A percentile compares a stretch with the other conserved stretches of the same genome.
Conservation (phyloP, 2,329 filamentous ascomycete genomes). For the Trichoderma citrinoviride region DNA sequence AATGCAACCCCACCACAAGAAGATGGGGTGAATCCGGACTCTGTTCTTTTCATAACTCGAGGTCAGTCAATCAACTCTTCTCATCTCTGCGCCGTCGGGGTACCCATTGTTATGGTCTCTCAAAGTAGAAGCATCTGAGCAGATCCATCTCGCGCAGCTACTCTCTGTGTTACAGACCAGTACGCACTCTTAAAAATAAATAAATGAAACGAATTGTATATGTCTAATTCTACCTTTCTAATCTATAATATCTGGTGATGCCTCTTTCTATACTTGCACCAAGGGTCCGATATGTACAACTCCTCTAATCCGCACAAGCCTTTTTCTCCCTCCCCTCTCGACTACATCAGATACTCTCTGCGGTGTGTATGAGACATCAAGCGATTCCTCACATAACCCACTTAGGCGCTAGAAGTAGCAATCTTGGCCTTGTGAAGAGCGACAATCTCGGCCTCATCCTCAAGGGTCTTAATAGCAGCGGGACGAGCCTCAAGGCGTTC, state of each 20-base stretch:
- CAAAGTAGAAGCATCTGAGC: too few species aligned
- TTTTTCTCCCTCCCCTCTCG: neutral
- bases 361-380: too few species aligned
- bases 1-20: neutral
- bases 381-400: too few species aligned
- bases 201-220: neutral
- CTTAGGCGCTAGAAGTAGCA: neutral
- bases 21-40: neutral
- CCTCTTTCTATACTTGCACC: neutral
- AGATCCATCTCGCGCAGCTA: too few species aligned
- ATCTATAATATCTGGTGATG: neutral
- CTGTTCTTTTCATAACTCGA: too few species aligned
- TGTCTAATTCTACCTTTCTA: neutral
- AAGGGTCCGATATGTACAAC: neutral
- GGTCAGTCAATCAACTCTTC: too few species aligned
- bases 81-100: too few species aligned
- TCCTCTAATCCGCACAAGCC: neutral
- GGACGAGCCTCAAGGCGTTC: neutral
- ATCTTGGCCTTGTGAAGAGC: conserved; percentile 2
- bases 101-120: too few species aligned
- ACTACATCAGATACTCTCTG: neutral
- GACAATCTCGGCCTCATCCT: neutral
- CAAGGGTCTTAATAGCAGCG: neutral
- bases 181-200: neutral
- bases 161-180: too few species aligned